These are phyloP conservation scores for Ophiostoma perfectum DNA, from an alignment of 2,329 filamentous ascomycete genomes.

Conservation along the genomic window DNA sequence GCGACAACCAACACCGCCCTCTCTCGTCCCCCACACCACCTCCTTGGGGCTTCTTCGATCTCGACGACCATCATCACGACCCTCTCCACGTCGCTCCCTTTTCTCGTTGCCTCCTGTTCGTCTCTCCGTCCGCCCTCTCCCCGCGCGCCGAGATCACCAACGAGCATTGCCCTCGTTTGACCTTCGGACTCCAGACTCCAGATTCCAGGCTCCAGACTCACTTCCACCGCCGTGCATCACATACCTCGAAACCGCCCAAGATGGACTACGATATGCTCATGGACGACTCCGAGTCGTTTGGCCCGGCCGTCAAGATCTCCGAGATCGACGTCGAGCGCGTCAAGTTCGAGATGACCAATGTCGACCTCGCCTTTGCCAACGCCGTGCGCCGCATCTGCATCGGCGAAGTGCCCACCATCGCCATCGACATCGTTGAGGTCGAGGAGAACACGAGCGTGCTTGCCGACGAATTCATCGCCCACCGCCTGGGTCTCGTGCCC, in stretches of 20 bases:
- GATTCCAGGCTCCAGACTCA: not conserved
- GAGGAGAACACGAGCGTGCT: conserved; percentile 92
- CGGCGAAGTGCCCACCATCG: conserved; percentile 88
- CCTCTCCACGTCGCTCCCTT: not conserved
- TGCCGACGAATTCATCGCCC: conserved; percentile 91
- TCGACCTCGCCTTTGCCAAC: conserved; percentile 89
- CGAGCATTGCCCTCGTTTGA: too few relatives aligned
- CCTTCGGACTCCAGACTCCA: not conserved
- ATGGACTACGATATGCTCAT: conserved; percentile 58
- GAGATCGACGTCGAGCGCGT: conserved; percentile 74
- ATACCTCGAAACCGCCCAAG: not conserved
- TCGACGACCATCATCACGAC: not conserved
- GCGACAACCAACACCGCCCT: not conserved
- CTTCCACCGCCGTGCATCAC: not conserved
- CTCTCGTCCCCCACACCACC: not conserved
- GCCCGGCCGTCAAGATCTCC: conserved; percentile 55
- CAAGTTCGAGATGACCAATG: conserved; percentile 85
- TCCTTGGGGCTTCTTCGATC: not conserved
- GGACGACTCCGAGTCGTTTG: conserved; percentile 53
- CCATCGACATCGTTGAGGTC: conserved; percentile 91
- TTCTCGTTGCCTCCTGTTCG: not conserved
- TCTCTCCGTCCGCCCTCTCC: not conserved
- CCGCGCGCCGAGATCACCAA: too few relatives aligned
- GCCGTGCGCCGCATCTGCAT: conserved; percentile 85
- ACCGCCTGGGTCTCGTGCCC: conserved; percentile 85